These are phyloP conservation scores for Astragalus membranaceus DNA, from an alignment of 306 rosid genomes.

Conservation along the genomic window DNA sequence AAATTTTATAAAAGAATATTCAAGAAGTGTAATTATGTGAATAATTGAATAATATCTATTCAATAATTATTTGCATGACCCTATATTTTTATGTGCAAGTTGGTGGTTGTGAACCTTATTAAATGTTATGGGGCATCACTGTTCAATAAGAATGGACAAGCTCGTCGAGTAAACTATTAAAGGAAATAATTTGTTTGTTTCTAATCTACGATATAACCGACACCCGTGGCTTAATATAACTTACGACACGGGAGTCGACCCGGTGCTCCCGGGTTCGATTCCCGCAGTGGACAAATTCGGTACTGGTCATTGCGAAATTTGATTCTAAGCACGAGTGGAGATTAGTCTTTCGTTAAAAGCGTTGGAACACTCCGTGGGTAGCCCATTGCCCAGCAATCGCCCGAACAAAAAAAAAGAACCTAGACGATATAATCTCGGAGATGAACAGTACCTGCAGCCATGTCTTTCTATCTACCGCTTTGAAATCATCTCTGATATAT, in stretches of 20 bases:
- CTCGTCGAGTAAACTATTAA: not conserved
- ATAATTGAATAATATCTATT: not conserved
- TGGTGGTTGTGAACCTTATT: not conserved
- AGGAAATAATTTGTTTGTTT: not conserved
- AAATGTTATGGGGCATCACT: not conserved
- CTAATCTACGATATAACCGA: no score
- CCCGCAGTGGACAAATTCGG: no score
- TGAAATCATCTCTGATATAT: constrained; percentile 55
- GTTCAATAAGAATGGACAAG: not conserved
- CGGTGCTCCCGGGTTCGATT: no score
- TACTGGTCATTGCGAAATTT: no score
- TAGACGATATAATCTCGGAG: not conserved
- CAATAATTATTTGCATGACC: not conserved
- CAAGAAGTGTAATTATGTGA: not conserved
- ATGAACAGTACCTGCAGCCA: constrained; percentile 40
- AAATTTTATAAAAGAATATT: no score
- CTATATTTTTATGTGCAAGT: not conserved
- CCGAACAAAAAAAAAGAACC: no score
- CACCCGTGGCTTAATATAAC: no score
- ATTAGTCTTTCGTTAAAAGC: no score
- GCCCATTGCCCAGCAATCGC: no score
- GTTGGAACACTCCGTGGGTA: no score
- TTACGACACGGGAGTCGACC: no score
- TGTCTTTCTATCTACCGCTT: constrained; percentile 27
- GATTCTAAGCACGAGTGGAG: no score